Percentiles rank a stretch among this genome's conserved stretches.
These are phyloP conservation scores for Cryphonectria carpinicola DNA, from an alignment of 2,329 filamentous ascomycete species.

Conservation along the genomic window DNA sequence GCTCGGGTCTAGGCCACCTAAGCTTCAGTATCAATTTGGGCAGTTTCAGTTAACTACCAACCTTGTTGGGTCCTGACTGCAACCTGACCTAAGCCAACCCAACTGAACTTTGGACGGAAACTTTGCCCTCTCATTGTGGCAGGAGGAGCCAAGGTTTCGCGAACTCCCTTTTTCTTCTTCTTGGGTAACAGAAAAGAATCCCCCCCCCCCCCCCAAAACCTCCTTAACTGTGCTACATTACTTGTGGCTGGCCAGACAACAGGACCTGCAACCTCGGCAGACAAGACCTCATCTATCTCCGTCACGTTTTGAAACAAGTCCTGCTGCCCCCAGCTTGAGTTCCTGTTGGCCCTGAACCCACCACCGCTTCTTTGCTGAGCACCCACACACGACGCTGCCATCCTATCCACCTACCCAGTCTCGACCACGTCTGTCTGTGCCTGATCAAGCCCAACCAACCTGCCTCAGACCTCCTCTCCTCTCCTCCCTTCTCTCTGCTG, in stretches of 20 bases:
- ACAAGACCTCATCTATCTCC: constrained; percentile 37
- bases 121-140: not conserved
- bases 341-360: not conserved
- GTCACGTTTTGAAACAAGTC: constrained; percentile 34
- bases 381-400: constrained; percentile 25
- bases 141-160: not conserved
- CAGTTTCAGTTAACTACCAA: not conserved
- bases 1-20: not conserved
- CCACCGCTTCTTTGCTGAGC: constrained; percentile 23
- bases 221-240: not conserved
- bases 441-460: constrained; percentile 31
- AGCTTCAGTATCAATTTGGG: not conserved
- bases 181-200: too few species aligned
- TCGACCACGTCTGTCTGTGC: constrained; percentile 23
- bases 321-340: not conserved
- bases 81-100: not conserved
- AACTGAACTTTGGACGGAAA: not conserved
- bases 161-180: not conserved
- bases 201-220: not conserved
- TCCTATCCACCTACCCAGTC: constrained; percentile 18
- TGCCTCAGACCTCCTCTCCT: constrained; percentile 35
- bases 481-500: constrained; percentile 28
- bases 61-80: not conserved
- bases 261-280: constrained; percentile 18
- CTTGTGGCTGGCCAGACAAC: constrained; percentile 16